Percentiles rank a stretch among this genome's conserved stretches.
Evolutionary conservation across 2,329 filamentous ascomycete genomes (phyloP).

Genomic region (Beauveria varroae): DNA sequence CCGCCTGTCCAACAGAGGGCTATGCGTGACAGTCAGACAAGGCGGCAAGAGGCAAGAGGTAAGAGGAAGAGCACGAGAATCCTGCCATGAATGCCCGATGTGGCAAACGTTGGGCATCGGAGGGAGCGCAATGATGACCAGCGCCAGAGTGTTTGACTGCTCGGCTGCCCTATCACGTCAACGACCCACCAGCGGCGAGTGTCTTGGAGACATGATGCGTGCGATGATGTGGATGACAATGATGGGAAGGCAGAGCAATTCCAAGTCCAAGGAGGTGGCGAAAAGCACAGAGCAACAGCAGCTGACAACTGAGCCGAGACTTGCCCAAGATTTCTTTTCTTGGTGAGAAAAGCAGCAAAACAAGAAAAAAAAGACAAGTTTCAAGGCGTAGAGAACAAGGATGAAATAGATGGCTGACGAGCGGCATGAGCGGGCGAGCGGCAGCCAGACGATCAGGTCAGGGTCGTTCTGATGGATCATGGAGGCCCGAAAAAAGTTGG

Average conservation of each 20-base stretch:
- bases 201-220: background rate
- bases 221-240: background rate
- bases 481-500: background rate
- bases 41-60: background rate
- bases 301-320: background rate
- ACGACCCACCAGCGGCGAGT: conserved; percentile 6
- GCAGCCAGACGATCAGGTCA: background rate
- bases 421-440: background rate
- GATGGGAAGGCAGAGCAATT: background rate
- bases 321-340: background rate
- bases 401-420: background rate
- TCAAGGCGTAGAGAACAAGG: background rate
- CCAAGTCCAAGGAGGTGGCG: background rate
- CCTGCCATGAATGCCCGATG: background rate
- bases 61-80: background rate
- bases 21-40: background rate
- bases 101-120: conserved; percentile 6
- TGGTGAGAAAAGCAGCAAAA: background rate
- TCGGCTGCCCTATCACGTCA: background rate
- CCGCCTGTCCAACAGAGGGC: background rate
- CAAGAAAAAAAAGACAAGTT: background rate
- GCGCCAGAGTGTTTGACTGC: background rate
- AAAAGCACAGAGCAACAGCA: background rate
- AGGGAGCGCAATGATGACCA: background rate
- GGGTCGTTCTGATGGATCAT: background rate